Percentiles rank a stretch among this genome's conserved stretches.
Conservation (phyloP, 441 rosid genomes). For the Biscutella auriculata region DNA sequence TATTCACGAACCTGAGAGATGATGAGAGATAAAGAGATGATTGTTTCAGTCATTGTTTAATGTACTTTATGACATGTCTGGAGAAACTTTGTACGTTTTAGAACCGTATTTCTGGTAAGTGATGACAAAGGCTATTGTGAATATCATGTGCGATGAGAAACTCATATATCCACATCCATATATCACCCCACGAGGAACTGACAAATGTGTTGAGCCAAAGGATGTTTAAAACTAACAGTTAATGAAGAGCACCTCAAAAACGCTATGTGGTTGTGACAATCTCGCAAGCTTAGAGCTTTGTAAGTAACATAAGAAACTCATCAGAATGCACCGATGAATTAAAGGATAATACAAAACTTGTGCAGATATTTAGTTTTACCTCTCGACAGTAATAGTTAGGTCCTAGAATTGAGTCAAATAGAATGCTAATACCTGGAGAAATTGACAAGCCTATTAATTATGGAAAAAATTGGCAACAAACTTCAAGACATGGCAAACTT, state of each 20-base stretch:
- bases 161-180: slow-evolving; percentile 97
- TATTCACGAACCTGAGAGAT: slow-evolving; percentile 63
- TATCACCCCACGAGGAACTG: slow-evolving; percentile 87
- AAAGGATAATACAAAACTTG: not conserved
- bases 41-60: not conserved
- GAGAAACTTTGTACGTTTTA: slow-evolving; percentile 39
- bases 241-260: slow-evolving; percentile 58
- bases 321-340: not conserved
- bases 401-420: slow-evolving; percentile 95
- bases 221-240: slow-evolving; percentile 42
- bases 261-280: slow-evolving; percentile 70
- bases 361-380: slow-evolving; percentile 29
- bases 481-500: not conserved
- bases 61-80: not conserved
- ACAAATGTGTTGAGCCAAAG: not conserved
- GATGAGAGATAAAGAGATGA: not conserved
- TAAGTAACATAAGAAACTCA: slow-evolving; percentile 14
- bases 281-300: slow-evolving; percentile 91
- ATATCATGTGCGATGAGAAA: slow-evolving; percentile 98
- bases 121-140: slow-evolving; percentile 76
- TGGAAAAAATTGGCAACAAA: not conserved
- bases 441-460: slow-evolving; percentile 67
- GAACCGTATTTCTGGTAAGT: slow-evolving; percentile 91
- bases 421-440: slow-evolving; percentile 76
- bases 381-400: slow-evolving; percentile 98